Evolutionary conservation across 805 yeast genomes (phyloP).

Genomic region (Pichia nanzhaoensis): DNA sequence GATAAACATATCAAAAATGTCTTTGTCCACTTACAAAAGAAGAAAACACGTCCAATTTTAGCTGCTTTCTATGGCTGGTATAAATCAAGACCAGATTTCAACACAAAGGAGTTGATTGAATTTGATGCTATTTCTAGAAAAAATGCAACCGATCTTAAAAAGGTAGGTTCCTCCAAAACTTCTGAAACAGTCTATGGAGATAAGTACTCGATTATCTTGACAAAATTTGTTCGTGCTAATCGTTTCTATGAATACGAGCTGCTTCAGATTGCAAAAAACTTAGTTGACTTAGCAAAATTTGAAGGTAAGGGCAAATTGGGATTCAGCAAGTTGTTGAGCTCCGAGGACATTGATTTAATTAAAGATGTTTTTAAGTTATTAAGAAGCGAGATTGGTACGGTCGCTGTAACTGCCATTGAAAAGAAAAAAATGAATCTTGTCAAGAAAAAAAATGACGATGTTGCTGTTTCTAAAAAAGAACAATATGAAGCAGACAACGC

Average conservation of each 20-base stretch:
- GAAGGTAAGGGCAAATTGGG: conserved; percentile 8
- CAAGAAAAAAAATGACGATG: neutral
- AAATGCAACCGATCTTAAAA: neutral
- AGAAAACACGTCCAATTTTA: conserved; percentile 19
- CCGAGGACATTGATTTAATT: conserved; percentile 9
- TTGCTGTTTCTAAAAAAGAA: neutral
- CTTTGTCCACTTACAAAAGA: conserved; percentile 20
- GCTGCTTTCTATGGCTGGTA: conserved; percentile 20
- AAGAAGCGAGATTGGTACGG: conserved; percentile 1
- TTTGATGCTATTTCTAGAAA: conserved; percentile 6
- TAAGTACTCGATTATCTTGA: conserved; percentile 10
- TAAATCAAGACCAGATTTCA: conserved; percentile 4
- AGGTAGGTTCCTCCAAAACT: neutral
- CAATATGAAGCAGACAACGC: too few species aligned
- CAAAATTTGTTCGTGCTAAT: conserved; percentile 3
- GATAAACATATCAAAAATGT: conserved; percentile 15
- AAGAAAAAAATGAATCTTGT: neutral
- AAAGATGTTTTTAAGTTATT: conserved; percentile 9
- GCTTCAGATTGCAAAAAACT: neutral
- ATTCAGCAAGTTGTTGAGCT: conserved; percentile 2
- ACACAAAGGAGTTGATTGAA: neutral
- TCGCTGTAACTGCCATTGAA: conserved; percentile 6
- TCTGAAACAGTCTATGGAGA: conserved; percentile 9
- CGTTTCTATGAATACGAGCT: conserved; percentile 4
- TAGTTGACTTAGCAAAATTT: conserved; percentile 5